Conservation (phyloP, 495 filamentous ascomycete genomes). For the Penicillium bialowiezense region DNA sequence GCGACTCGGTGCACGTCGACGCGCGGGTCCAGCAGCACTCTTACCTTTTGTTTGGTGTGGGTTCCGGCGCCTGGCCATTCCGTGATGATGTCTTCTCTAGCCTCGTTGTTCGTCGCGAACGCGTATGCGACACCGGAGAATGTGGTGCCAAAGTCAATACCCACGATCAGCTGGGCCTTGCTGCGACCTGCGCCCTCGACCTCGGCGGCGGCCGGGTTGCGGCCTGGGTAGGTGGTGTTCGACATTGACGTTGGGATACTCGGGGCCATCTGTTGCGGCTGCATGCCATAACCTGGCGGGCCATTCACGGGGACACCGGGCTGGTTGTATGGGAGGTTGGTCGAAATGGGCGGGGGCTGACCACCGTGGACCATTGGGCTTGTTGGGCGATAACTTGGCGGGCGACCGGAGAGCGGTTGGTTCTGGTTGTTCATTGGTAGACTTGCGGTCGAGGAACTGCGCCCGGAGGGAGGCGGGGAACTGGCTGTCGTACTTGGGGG, state of each 20-base stretch:
- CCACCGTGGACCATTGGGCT: constrained; percentile 62
- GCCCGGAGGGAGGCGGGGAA: constrained; percentile 37
- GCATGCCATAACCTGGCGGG: constrained; percentile 49
- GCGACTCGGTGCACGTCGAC: no score
- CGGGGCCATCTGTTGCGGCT: constrained; percentile 39
- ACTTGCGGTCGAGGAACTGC: constrained; percentile 50
- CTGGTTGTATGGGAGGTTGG: constrained; percentile 52
- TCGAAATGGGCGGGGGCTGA: constrained; percentile 72
- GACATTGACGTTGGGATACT: constrained; percentile 39
- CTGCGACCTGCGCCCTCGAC: constrained; percentile 79
- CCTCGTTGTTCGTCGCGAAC: constrained; percentile 74
- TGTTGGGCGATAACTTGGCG: constrained; percentile 69
- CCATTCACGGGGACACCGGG: constrained; percentile 51
- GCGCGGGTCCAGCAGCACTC: no score
- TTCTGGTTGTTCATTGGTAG: constrained; percentile 49
- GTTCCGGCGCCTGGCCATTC: constrained; percentile 79
- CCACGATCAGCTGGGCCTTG: constrained; percentile 69
- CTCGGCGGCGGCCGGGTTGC: constrained; percentile 65
- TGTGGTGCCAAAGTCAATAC: constrained; percentile 74
- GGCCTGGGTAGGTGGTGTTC: constrained; percentile 43
- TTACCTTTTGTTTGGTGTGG: constrained; percentile 73
- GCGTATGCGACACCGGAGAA: constrained; percentile 79
- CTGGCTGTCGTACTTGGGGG: constrained; percentile 35
- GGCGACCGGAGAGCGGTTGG: constrained; percentile 49
- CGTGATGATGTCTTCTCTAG: constrained; percentile 74